Evolutionary conservation across 352 stramenopile species (phyloP).

Genomic region (Pythium rishiriense): DNA sequence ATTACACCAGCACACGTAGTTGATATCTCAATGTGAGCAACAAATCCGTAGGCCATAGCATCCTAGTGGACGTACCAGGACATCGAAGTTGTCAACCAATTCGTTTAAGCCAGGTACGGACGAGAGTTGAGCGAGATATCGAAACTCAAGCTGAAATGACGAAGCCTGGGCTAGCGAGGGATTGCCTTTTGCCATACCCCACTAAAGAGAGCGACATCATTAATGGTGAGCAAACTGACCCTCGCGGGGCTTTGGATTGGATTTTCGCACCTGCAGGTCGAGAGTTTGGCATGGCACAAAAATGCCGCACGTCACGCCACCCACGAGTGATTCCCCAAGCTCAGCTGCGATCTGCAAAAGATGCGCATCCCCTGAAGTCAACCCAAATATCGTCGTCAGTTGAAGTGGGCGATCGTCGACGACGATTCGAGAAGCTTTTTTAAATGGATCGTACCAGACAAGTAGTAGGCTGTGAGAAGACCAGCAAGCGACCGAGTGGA

Average conservation of each 20-base stretch:
- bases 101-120: slow-evolving; percentile 37
- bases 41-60: too few species aligned
- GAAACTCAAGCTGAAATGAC: slow-evolving; percentile 73
- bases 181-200: slow-evolving; percentile 17
- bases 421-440: not conserved
- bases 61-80: slow-evolving; percentile 10
- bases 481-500: slow-evolving; percentile 61
- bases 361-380: slow-evolving; percentile 33
- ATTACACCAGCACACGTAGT: not conserved
- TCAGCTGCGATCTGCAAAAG: slow-evolving; percentile 43
- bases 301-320: slow-evolving; percentile 37
- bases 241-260: not conserved
- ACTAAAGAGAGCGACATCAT: not conserved
- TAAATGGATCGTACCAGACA: slow-evolving; percentile 34
- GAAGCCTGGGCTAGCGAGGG: slow-evolving; percentile 47
- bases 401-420: not conserved
- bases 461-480: slow-evolving; percentile 51
- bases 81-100: slow-evolving; percentile 45
- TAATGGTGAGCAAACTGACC: not conserved
- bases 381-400: not conserved
- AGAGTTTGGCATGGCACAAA: slow-evolving; percentile 38
- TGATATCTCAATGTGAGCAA: not conserved
- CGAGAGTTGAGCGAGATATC: slow-evolving; percentile 44
- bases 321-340: slow-evolving; percentile 38
- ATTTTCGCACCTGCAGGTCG: slow-evolving; percentile 38